These are phyloP conservation scores for Pluteus cervinus DNA, from an alignment of 768 basidiomycete species.

Conservation along the genomic window DNA sequence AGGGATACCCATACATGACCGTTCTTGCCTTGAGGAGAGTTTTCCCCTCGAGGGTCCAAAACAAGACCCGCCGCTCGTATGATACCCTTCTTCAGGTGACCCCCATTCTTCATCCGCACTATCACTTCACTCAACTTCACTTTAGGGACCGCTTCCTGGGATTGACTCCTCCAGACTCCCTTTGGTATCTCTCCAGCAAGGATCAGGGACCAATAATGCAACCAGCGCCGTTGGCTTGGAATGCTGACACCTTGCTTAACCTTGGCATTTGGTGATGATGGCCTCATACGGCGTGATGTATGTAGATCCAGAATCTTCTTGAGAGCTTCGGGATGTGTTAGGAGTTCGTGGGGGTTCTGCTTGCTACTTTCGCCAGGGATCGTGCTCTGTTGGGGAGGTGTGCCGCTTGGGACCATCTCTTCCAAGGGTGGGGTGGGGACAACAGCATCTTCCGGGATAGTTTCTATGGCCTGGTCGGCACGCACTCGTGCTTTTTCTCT, in stretches of 20 bases:
- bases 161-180: slow-evolving; percentile 35
- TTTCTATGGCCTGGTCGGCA: slow-evolving; percentile 43
- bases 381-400: background rate
- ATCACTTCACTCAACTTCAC: slow-evolving; percentile 53
- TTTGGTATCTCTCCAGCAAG: slow-evolving; percentile 49
- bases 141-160: slow-evolving; percentile 25
- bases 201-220: slow-evolving; percentile 74
- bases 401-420: slow-evolving; percentile 1
- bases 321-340: slow-evolving; percentile 33
- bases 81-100: slow-evolving; percentile 42
- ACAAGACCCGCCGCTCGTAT: slow-evolving; percentile 52
- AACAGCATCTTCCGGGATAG: slow-evolving; percentile 37
- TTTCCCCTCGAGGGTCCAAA: no score
- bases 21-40: slow-evolving; percentile 34
- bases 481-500: slow-evolving; percentile 43
- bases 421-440: background rate
- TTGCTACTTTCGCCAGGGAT: background rate
- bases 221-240: slow-evolving; percentile 73
- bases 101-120: slow-evolving; percentile 54
- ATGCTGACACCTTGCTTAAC: slow-evolving; percentile 66
- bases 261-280: slow-evolving; percentile 23
- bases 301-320: slow-evolving; percentile 62
- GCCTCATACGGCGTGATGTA: slow-evolving; percentile 65
- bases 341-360: slow-evolving; percentile 11
- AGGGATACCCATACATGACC: slow-evolving; percentile 64